Percentiles rank a stretch among this genome's conserved stretches.
phyloP scores from a whole-genome alignment of 495 filamentous ascomycete genomes.

The Neurospora sp. region DNA sequence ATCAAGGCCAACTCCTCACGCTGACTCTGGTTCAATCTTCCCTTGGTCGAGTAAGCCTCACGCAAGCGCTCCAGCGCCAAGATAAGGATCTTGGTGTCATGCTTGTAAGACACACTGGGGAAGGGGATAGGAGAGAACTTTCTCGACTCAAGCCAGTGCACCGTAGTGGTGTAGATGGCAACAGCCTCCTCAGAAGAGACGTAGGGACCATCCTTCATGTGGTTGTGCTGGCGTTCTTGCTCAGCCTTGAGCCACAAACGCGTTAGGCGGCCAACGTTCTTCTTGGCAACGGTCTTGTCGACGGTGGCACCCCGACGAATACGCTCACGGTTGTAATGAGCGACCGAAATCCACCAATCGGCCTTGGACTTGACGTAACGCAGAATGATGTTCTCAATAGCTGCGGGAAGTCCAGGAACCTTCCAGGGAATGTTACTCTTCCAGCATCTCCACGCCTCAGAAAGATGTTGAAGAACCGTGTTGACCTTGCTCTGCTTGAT shows the following conservation, averaged over 20 bases:
- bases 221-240: constrained; percentile 97
- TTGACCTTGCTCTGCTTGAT: constrained; percentile 99
- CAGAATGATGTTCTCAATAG: constrained; percentile 97
- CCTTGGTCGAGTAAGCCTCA: constrained; percentile 97
- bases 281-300: constrained; percentile 98
- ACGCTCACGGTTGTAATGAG: constrained; percentile 95
- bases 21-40: constrained; percentile 93
- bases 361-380: constrained; percentile 98
- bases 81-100: constrained; percentile 98
- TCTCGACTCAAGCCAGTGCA: constrained; percentile 96
- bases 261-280: constrained; percentile 93
- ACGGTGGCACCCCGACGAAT: constrained; percentile 94
- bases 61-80: constrained; percentile 87
- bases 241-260: constrained; percentile 97
- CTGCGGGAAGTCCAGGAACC: constrained; percentile 88
- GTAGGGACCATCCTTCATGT: constrained; percentile 98
- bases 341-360: constrained; percentile 99
- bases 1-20: constrained; percentile 95
- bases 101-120: constrained; percentile 98
- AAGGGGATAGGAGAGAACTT: constrained; percentile 99
- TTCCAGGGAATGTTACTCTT: constrained; percentile 99
- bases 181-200: constrained; percentile 98
- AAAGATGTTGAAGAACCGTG: constrained; percentile 92
- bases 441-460: constrained; percentile 98
- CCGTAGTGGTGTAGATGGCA: constrained; percentile 96